Evolutionary conservation across 1,284 basidiomycete species (phyloP).

Genomic region (Neotropicomus parvogracilis): DNA sequence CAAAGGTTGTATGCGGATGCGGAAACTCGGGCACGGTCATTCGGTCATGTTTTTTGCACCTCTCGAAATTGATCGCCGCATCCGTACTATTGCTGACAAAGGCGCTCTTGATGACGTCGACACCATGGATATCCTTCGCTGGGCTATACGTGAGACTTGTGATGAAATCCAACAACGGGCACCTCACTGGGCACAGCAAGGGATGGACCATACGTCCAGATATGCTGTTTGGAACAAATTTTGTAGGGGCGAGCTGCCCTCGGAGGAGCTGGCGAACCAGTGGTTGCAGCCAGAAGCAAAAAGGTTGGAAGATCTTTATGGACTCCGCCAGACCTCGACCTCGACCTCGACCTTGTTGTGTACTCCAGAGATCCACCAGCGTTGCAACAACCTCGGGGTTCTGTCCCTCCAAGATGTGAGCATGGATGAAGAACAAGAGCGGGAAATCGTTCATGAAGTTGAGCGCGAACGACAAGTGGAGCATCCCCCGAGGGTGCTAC

Average conservation of each 20-base stretch:
- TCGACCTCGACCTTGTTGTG: background rate
- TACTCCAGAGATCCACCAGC: constrained; percentile 26
- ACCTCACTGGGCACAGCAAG: background rate
- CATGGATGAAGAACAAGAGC: constrained; percentile 48
- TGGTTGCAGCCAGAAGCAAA: background rate
- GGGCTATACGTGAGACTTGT: background rate
- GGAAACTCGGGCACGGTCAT: background rate
- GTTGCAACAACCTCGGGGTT: constrained; percentile 31
- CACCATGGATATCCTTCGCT: background rate
- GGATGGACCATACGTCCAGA: background rate
- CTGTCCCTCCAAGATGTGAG: constrained; percentile 13
- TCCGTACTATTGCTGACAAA: background rate
- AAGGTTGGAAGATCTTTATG: background rate
- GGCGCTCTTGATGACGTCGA: background rate
- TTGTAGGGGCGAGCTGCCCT: background rate
- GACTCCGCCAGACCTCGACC: background rate
- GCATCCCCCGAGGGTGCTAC: constrained; percentile 26
- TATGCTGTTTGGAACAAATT: background rate
- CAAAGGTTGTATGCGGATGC: background rate
- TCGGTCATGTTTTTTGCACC: background rate
- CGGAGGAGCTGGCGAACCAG: background rate
- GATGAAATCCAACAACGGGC: background rate
- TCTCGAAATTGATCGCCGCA: background rate
- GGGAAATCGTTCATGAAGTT: constrained; percentile 43
- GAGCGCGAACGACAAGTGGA: constrained; percentile 41